Evolutionary conservation across 2,329 filamentous ascomycete genomes (phyloP).

Genomic region (Canariomyces notabilis): DNA sequence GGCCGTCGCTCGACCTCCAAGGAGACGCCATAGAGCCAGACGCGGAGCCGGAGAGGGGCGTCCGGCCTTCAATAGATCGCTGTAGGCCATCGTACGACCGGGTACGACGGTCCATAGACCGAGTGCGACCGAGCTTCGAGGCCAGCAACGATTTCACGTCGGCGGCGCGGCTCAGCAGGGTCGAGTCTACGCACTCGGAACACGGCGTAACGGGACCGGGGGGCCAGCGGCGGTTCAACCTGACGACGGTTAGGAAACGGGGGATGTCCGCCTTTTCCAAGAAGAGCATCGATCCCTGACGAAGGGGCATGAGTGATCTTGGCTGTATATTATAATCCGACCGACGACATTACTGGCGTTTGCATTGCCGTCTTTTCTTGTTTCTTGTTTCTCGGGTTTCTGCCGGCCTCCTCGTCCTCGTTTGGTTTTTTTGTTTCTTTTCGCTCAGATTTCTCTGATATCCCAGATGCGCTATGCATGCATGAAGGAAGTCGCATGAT

Average conservation of each 20-base stretch:
- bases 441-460: constrained; percentile 22
- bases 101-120: constrained; percentile 81
- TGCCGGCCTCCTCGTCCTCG: background rate
- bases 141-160: constrained; percentile 86
- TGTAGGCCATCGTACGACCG: constrained; percentile 83
- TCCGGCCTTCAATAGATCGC: constrained; percentile 58
- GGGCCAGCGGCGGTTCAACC: constrained; percentile 26
- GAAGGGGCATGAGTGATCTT: constrained; percentile 2
- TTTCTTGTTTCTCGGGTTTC: background rate
- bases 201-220: constrained; percentile 18
- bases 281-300: constrained; percentile 25
- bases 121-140: constrained; percentile 77
- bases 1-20: constrained; percentile 53
- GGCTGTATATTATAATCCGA: constrained; percentile 15
- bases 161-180: constrained; percentile 74
- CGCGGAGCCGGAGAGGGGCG: constrained; percentile 25
- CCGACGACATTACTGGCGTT: constrained; percentile 1
- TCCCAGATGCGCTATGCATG: constrained; percentile 14
- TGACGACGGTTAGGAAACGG: constrained; percentile 26
- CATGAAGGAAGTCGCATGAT: constrained; percentile 11
- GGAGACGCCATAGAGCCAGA: constrained; percentile 26
- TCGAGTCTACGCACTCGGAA: constrained; percentile 66
- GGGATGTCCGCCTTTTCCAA: constrained; percentile 28
- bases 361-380: background rate
- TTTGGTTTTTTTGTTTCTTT: constrained; percentile 8